phyloP scores from a whole-genome alignment of 2,329 filamentous ascomycete species.

The Parastagonospora avenae region DNA sequence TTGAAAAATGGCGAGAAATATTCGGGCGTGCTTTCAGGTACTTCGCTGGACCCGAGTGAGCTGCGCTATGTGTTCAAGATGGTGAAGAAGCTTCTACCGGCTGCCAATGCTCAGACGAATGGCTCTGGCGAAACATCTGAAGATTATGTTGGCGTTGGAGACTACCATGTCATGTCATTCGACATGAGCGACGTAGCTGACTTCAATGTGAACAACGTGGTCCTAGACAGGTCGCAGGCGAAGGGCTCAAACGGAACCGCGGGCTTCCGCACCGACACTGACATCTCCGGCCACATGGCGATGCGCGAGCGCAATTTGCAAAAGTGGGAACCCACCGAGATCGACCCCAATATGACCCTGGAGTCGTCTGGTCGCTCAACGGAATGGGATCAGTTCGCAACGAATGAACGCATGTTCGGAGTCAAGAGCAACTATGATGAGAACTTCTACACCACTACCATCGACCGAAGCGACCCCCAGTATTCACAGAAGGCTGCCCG shows the following conservation, averaged over 20 bases:
- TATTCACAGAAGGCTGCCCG: constrained; percentile 79
- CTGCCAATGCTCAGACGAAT: constrained; percentile 51
- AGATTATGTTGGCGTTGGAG: constrained; percentile 54
- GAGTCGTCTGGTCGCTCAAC: constrained; percentile 57
- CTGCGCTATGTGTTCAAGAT: constrained; percentile 68
- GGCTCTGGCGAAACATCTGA: constrained; percentile 49
- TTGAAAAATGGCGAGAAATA: constrained; percentile 66
- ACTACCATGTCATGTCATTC: constrained; percentile 62
- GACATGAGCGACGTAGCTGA: constrained; percentile 65
- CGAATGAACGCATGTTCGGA: constrained; percentile 86
- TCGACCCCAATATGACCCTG: constrained; percentile 70
- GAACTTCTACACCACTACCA: constrained; percentile 89
- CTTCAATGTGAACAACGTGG: constrained; percentile 60
- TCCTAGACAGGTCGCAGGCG: constrained; percentile 56
- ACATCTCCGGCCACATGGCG: constrained; percentile 77
- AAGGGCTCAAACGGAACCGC: constrained; percentile 61
- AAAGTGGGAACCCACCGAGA: constrained; percentile 76
- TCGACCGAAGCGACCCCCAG: constrained; percentile 81
- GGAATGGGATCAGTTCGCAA: constrained; percentile 92
- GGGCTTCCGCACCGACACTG: constrained; percentile 82
- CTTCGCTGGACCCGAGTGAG: constrained; percentile 57
- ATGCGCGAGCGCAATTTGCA: constrained; percentile 77
- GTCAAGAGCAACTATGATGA: constrained; percentile 91
- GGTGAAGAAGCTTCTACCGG: constrained; percentile 59
- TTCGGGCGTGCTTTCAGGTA: constrained; percentile 65